Conservation (phyloP, 306 rosid species). For the Rosa multiflora region DNA sequence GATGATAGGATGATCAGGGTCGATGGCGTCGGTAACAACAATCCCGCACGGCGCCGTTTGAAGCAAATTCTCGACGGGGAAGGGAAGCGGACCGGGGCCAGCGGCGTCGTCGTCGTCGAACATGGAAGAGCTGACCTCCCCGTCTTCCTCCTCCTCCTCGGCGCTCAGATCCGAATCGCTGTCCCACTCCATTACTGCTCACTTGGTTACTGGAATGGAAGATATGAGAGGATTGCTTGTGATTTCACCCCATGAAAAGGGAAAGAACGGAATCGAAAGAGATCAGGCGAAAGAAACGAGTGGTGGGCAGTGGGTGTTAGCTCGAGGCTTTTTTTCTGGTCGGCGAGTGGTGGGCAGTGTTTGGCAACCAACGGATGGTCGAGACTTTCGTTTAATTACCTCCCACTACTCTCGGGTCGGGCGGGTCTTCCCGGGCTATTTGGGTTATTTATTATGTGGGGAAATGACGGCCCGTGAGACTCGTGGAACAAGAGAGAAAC, state of each 20-base stretch:
- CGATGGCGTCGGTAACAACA: slow-evolving; percentile 82
- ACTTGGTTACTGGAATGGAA: too few relatives aligned
- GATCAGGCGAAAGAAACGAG: slow-evolving; percentile 27
- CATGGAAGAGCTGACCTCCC: slow-evolving; percentile 36
- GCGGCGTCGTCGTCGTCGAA: slow-evolving; percentile 40
- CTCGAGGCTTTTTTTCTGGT: too few relatives aligned
- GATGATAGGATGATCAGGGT: slow-evolving; percentile 94
- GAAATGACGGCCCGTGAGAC: too few relatives aligned
- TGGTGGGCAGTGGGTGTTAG: slow-evolving; percentile 18
- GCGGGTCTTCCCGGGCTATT: too few relatives aligned
- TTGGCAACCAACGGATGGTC: slow-evolving; percentile 16
- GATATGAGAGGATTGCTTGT: too few relatives aligned
- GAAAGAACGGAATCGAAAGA: too few relatives aligned
- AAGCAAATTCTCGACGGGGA: slow-evolving; percentile 60
- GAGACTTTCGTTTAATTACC: too few relatives aligned
- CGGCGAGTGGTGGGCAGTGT: slow-evolving; percentile 14
- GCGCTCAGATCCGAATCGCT: slow-evolving; percentile 97
- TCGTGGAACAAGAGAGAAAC: too few relatives aligned
- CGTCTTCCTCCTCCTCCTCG: slow-evolving; percentile 67
- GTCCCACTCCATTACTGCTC: slow-evolving; percentile 83
- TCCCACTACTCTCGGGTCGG: too few relatives aligned
- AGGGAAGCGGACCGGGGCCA: slow-evolving; percentile 54
- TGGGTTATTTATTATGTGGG: too few relatives aligned
- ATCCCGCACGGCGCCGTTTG: slow-evolving; percentile 91
- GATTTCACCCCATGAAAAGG: too few relatives aligned